Percentiles rank a stretch among this genome's conserved stretches.
These are phyloP conservation scores for Cytospora mali DNA, from an alignment of 2,329 filamentous ascomycete genomes.

Conservation along the genomic window DNA sequence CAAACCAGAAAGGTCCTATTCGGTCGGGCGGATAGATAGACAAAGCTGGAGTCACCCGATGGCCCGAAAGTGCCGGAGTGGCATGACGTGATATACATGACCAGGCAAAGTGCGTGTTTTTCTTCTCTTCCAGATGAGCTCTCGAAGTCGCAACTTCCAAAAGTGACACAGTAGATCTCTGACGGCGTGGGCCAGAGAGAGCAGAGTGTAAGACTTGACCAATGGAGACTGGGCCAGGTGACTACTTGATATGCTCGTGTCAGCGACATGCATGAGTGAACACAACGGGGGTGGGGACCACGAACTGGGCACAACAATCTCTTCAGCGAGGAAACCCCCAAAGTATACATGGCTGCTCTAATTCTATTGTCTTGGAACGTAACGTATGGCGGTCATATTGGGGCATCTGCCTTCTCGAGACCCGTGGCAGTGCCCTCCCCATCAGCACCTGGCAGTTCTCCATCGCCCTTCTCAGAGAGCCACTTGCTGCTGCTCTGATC, in stretches of 20 bases:
- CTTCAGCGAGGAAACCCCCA: neutral
- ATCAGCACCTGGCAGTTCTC: neutral
- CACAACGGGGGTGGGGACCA: neutral
- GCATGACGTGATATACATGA: neutral
- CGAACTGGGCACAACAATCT: neutral
- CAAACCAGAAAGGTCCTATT: too few relatives aligned
- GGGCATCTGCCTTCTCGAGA: neutral
- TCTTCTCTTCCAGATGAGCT: too few relatives aligned
- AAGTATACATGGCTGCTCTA: neutral
- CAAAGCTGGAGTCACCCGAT: too few relatives aligned
- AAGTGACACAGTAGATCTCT: neutral
- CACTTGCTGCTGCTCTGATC: neutral
- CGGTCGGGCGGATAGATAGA: too few relatives aligned
- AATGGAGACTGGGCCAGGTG: neutral
- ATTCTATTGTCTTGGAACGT: neutral
- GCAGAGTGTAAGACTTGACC: neutral
- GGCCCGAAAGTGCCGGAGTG: too few relatives aligned
- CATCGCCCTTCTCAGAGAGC: neutral
- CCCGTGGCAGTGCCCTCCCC: slow-evolving; percentile 5
- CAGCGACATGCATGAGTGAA: neutral
- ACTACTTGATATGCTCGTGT: neutral
- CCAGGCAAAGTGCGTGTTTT: neutral
- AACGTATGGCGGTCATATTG: neutral
- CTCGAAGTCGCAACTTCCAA: too few relatives aligned
- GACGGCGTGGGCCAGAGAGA: too few relatives aligned